phyloP scores from a whole-genome alignment of 495 filamentous ascomycete genomes.

The Monascus purpureus region DNA sequence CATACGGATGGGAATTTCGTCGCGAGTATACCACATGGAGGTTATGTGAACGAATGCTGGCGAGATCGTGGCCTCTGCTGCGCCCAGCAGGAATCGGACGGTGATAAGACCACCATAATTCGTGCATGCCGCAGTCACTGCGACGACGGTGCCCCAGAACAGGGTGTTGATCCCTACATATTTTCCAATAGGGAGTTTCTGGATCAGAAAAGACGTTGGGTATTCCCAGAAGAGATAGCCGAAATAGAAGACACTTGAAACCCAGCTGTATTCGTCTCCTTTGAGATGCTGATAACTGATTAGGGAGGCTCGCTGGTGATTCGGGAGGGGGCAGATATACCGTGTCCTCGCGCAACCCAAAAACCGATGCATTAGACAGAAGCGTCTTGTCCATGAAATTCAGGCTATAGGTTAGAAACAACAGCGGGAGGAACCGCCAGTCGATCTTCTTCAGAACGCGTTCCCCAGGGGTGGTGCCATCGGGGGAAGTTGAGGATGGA shows the following conservation, averaged over 20 bases:
- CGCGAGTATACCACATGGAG: slow-evolving; percentile 37
- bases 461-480: no score
- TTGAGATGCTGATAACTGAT: slow-evolving; percentile 21
- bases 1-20: slow-evolving; percentile 46
- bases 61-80: slow-evolving; percentile 37
- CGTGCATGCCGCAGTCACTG: slow-evolving; percentile 22
- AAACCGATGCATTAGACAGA: slow-evolving; percentile 37
- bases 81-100: slow-evolving; percentile 36
- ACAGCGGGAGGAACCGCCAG: slow-evolving; percentile 28
- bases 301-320: slow-evolving; percentile 13
- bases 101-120: slow-evolving; percentile 22
- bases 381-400: slow-evolving; percentile 43
- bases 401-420: slow-evolving; percentile 21
- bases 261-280: slow-evolving; percentile 45
- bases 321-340: slow-evolving; percentile 10
- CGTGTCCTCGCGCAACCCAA: slow-evolving; percentile 31
- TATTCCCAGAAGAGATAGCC: slow-evolving; percentile 39
- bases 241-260: slow-evolving; percentile 47
- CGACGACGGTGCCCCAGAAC: slow-evolving; percentile 43
- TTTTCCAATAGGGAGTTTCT: slow-evolving; percentile 37
- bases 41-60: slow-evolving; percentile 26
- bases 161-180: slow-evolving; percentile 42
- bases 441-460: slow-evolving; percentile 34
- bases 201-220: slow-evolving; percentile 36
- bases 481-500: no score